These are phyloP conservation scores for Exophiala calicioides DNA, from an alignment of 2,329 filamentous ascomycete genomes.

Conservation along the genomic window DNA sequence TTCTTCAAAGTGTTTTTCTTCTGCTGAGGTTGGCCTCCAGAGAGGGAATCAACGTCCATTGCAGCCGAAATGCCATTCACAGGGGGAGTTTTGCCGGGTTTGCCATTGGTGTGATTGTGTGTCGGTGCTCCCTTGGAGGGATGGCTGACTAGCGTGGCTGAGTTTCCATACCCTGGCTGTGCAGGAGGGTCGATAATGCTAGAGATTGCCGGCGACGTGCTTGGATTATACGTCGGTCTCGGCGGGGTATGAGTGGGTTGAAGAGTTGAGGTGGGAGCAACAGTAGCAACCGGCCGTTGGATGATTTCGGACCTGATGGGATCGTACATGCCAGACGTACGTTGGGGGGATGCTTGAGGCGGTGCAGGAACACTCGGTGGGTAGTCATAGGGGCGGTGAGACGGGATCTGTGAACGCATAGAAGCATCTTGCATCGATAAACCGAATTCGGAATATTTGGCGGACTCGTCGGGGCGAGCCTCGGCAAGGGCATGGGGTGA, in stretches of 20 bases:
- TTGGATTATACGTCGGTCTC: constrained; percentile 65
- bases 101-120: constrained; percentile 39
- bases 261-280: constrained; percentile 60
- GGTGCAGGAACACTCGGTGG: constrained; percentile 39
- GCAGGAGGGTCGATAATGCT: constrained; percentile 75
- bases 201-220: constrained; percentile 86
- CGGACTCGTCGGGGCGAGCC: constrained; percentile 13
- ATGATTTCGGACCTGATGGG: constrained; percentile 78
- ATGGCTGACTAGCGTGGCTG: constrained; percentile 26
- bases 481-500: constrained; percentile 9
- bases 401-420: constrained; percentile 27
- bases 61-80: constrained; percentile 16
- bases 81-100: constrained; percentile 29
- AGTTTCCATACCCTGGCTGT: constrained; percentile 17
- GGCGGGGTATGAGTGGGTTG: constrained; percentile 53
- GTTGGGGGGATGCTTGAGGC: constrained; percentile 27
- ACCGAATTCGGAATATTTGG: constrained; percentile 42
- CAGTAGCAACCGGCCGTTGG: constrained; percentile 48
- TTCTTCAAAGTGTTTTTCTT: constrained; percentile 46
- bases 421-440: constrained; percentile 36
- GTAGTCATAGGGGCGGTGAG: constrained; percentile 44
- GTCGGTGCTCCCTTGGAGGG: constrained; percentile 28
- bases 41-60: constrained; percentile 25
- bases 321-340: constrained; percentile 70
- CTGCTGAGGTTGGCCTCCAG: constrained; percentile 28